Evolutionary conservation across 306 rosid genomes (phyloP).

Genomic region (Vigna trinervia): DNA sequence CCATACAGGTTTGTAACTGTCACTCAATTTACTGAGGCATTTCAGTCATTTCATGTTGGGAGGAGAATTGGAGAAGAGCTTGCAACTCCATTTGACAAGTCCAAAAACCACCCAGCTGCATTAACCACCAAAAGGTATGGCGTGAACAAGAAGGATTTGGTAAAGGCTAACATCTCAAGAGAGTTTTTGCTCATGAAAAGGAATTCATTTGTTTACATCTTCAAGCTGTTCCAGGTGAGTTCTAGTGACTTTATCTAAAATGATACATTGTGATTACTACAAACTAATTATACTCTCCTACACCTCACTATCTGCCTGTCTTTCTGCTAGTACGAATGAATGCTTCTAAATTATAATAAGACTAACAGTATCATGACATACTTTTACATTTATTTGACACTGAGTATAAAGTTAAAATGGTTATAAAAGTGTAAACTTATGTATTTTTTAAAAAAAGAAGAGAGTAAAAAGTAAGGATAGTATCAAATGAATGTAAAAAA

Average conservation of each 20-base stretch:
- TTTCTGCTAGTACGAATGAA: background rate
- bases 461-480: no score
- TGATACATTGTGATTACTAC: background rate
- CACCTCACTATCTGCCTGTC: no score
- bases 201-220: constrained; percentile 54
- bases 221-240: constrained; percentile 56
- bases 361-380: no score
- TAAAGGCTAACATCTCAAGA: constrained; percentile 63
- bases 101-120: constrained; percentile 61
- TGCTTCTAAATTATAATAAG: background rate
- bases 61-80: constrained; percentile 47
- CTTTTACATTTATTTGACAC: no score
- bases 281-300: no score
- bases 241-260: background rate
- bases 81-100: constrained; percentile 58
- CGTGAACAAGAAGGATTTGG: constrained; percentile 46
- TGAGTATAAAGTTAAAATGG: no score
- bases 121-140: constrained; percentile 60
- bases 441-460: no score
- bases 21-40: constrained; percentile 58
- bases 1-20: constrained; percentile 54
- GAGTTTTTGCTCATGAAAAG: constrained; percentile 68
- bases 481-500: no score
- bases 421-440: no score
- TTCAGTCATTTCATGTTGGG: constrained; percentile 58